Percentiles rank a stretch among this genome's conserved stretches.
phyloP scores from a whole-genome alignment of 805 yeast species.

The Lipomyces sp. region DNA sequence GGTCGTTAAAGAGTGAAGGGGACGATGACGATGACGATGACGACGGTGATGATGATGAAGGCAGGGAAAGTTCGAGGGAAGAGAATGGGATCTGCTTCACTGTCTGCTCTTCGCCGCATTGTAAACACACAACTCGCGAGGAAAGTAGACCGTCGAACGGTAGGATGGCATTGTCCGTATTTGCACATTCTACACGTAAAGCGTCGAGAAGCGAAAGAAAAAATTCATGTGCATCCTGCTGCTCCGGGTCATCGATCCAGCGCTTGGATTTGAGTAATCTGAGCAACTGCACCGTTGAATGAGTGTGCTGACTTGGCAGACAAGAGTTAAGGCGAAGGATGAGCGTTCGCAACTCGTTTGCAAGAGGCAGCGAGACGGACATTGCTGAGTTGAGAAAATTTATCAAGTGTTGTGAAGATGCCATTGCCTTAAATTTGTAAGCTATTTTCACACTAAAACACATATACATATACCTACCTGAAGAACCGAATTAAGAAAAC shows the following conservation, averaged over 20 bases:
- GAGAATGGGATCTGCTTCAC: conserved; percentile 74
- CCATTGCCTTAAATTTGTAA: conserved; percentile 3
- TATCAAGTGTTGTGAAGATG: conserved; percentile 1
- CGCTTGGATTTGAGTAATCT: conserved; percentile 9
- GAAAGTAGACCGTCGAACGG: conserved; percentile 92
- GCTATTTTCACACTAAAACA: background rate
- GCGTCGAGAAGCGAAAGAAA: conserved; percentile 23
- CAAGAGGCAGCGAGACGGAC: background rate
- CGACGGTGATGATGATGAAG: conserved; percentile 8
- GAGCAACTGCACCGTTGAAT: conserved; percentile 16
- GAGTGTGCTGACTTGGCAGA: conserved; percentile 13
- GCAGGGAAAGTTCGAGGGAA: conserved; percentile 42
- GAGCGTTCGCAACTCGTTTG: conserved; percentile 6
- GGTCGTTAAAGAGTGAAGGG: background rate
- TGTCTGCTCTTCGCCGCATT: conserved; percentile 96
- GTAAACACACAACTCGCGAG: conserved; percentile 85
- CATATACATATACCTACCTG: conserved; percentile 49
- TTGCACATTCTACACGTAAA: conserved; percentile 5
- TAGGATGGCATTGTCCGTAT: background rate
- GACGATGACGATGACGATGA: background rate
- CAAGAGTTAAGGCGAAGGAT: conserved; percentile 8
- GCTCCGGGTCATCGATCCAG: conserved; percentile 25
- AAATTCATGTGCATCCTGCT: conserved; percentile 32
- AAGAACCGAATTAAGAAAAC: conserved; percentile 89
- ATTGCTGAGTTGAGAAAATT: conserved; percentile 5